Evolutionary conservation across 2,329 filamentous ascomycete species (phyloP).

Genomic region (Dothistroma septosporum): DNA sequence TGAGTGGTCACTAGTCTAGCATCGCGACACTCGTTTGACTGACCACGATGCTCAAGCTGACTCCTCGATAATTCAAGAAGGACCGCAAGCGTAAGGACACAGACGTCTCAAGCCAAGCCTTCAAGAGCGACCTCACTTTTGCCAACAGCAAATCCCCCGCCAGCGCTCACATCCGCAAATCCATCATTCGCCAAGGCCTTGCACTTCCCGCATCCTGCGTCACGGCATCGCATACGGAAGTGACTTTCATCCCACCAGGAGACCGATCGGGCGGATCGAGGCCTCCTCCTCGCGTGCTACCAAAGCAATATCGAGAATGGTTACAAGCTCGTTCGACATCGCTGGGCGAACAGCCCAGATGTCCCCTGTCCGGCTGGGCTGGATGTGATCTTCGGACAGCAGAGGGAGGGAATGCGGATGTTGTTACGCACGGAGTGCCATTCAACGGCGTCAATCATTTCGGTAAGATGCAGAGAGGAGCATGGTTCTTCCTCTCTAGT

Average conservation of each 20-base stretch:
- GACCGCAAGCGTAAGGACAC: neutral
- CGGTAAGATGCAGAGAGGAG: slow-evolving; percentile 42
- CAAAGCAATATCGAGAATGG: slow-evolving; percentile 42
- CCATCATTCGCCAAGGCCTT: slow-evolving; percentile 39
- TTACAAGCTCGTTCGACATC: slow-evolving; percentile 39
- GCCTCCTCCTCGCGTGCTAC: slow-evolving; percentile 45
- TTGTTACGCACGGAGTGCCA: slow-evolving; percentile 9
- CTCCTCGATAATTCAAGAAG: neutral
- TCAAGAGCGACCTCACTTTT: slow-evolving; percentile 36
- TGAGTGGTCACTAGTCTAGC: neutral
- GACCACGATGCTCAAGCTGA: neutral
- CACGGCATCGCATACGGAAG: slow-evolving; percentile 42
- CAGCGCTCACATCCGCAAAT: slow-evolving; percentile 47
- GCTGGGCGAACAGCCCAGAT: slow-evolving; percentile 22
- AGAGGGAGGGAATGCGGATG: slow-evolving; percentile 21
- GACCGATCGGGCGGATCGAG: slow-evolving; percentile 28
- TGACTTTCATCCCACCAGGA: slow-evolving; percentile 22
- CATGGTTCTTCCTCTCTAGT: slow-evolving; percentile 46
- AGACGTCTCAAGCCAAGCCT: slow-evolving; percentile 2
- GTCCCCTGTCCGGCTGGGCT: slow-evolving; percentile 32
- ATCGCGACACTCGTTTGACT: neutral
- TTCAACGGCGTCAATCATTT: slow-evolving; percentile 29
- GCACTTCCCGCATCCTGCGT: slow-evolving; percentile 38
- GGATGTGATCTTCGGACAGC: slow-evolving; percentile 39
- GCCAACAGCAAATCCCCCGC: slow-evolving; percentile 44